A percentile compares a stretch with the other conserved stretches of the same genome.
Conservation (phyloP, 1,284 basidiomycete species). For the Ganoderma boninense region DNA sequence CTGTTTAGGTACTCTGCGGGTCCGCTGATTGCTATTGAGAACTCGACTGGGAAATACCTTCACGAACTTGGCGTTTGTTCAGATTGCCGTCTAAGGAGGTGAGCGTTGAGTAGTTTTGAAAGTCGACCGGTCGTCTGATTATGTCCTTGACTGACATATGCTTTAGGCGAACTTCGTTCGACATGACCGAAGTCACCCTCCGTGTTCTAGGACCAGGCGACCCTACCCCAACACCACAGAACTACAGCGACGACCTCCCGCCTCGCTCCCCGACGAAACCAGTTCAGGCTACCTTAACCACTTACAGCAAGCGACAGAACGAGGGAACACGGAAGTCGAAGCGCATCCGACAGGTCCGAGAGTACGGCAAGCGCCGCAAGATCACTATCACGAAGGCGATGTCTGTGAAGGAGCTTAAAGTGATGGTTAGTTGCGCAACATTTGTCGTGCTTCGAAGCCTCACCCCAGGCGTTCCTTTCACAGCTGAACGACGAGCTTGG, state of each 20-base stretch:
- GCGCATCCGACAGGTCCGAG: slow-evolving; percentile 65
- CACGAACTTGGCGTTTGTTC: slow-evolving; percentile 65
- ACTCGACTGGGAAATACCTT: slow-evolving; percentile 46
- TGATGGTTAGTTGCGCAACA: slow-evolving; percentile 59
- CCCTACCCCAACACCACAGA: slow-evolving; percentile 41
- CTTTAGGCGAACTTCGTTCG: slow-evolving; percentile 44
- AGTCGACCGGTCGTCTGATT: background rate
- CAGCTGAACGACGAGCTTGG: slow-evolving; percentile 66
- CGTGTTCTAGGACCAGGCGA: slow-evolving; percentile 43
- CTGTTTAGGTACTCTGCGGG: slow-evolving; percentile 63
- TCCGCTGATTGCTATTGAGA: slow-evolving; percentile 63
- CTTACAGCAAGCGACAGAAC: slow-evolving; percentile 43
- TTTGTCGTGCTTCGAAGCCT: background rate
- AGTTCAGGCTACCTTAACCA: slow-evolving; percentile 37
- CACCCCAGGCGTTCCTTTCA: background rate
- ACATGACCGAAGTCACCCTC: slow-evolving; percentile 45
- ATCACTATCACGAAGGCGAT: slow-evolving; percentile 69
- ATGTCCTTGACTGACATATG: slow-evolving; percentile 22
- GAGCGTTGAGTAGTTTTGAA: background rate
- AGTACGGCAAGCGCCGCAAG: slow-evolving; percentile 55
- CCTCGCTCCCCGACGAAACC: slow-evolving; percentile 16
- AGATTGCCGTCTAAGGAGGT: slow-evolving; percentile 71
- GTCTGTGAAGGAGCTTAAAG: slow-evolving; percentile 80
- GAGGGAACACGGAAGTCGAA: slow-evolving; percentile 62
- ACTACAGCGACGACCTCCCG: slow-evolving; percentile 28